Evolutionary conservation across 2,329 filamentous ascomycete genomes (phyloP).

Genomic region (Colletotrichum theobromicola): DNA sequence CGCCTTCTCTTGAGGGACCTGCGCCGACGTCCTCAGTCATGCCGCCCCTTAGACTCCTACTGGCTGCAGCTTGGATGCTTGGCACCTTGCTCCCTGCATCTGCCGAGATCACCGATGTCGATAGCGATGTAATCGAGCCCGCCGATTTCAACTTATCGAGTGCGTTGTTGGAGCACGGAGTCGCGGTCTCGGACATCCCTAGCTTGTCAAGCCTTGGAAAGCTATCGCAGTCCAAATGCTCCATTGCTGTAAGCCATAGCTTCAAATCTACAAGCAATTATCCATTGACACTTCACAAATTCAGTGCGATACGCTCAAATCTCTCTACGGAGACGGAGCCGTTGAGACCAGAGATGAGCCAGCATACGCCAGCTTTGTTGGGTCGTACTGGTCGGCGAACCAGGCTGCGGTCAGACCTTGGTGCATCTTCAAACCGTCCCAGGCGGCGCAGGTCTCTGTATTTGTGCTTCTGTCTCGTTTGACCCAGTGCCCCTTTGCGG

Average conservation of each 20-base stretch:
- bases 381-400: constrained; percentile 16
- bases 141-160: too few relatives aligned
- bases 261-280: too few relatives aligned
- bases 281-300: background rate
- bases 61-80: too few relatives aligned
- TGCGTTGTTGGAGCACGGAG: too few relatives aligned
- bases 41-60: too few relatives aligned
- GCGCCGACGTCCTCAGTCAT: too few relatives aligned
- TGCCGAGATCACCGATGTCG: too few relatives aligned
- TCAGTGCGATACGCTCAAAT: constrained; percentile 9
- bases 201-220: too few relatives aligned
- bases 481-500: constrained; percentile 21
- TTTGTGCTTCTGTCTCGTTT: constrained; percentile 31
- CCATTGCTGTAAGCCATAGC: background rate
- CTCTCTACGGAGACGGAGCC: constrained; percentile 2
- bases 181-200: too few relatives aligned
- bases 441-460: constrained; percentile 29
- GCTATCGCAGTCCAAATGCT: background rate
- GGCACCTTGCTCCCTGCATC: too few relatives aligned
- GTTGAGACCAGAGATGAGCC: constrained; percentile 5
- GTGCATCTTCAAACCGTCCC: constrained; percentile 43
- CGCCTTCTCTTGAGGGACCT: too few relatives aligned
- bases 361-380: constrained; percentile 8
- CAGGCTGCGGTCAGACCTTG: constrained; percentile 17
- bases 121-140: too few relatives aligned